Evolutionary conservation across 1,139 yeast genomes (phyloP), one percentile per base, ranked within the genome.

Genomic region (Sugiyamaella paludigena): DNA sequence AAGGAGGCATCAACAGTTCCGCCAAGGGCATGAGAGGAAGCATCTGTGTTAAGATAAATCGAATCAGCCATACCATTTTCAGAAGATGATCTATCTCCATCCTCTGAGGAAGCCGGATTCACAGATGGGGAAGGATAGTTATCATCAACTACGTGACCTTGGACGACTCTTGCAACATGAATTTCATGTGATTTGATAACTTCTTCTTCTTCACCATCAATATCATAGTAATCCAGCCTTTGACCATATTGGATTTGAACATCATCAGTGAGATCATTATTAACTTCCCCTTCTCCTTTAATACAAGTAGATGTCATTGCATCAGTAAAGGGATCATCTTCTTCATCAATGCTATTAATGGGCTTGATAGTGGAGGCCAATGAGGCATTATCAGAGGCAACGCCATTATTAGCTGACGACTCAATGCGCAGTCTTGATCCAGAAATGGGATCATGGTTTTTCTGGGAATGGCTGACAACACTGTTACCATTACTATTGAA

Each of bases 121-220:
- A 36, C n/a, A 7, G 43, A 39, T n/a, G 69, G 69, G 24, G 64
- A 64, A 16, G 68, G 75, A 58, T 80, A 82, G 62, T 86, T 94
- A 64, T 89, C 97, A 62, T 87, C 95, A 32, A 94, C 95, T 59
- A 94, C 98, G 65, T 94, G 98, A 46, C 99, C 99, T 65, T 91
- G 87, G 40, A 94, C 92, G 45, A 94, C 84, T 69, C 98, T 79
- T 7, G 98, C 98, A 12, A 97, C 91, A 70, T 91, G 97, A 64
- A 94, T 81, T 59, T 92, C 96, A 39, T 87, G 82, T 6, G 84
- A 77, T 47, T 80, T 72, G 48, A 85, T 83, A 53, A 84, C 80
- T 48, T 71, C 78, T 35, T 74, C 76, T 33, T 69, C 76, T 26
- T 43, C 47, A 11, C 47, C 47, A n/a, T 43, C 47, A 31, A 36